Percentiles rank a stretch among this genome's conserved stretches.
Evolutionary conservation across 1,139 yeast genomes (phyloP).

Genomic region (Diutina ranongensis): DNA sequence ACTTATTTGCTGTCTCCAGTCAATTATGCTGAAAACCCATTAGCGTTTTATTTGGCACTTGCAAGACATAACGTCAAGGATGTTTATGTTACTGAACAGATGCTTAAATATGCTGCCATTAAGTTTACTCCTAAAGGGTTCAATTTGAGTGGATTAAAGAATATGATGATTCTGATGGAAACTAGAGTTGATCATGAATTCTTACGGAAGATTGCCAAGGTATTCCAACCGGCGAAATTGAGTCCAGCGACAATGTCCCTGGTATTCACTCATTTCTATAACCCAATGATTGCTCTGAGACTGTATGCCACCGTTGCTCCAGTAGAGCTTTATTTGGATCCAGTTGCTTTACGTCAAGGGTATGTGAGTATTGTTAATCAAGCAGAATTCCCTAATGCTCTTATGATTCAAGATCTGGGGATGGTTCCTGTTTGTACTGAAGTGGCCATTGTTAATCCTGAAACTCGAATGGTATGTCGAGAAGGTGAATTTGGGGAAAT

Average conservation of each 20-base stretch:
- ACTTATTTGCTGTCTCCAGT: constrained; percentile 74
- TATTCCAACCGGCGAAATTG: constrained; percentile 54
- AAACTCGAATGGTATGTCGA: constrained; percentile 64
- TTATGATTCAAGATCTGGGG: constrained; percentile 87
- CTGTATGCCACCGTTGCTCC: constrained; percentile 88
- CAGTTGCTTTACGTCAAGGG: constrained; percentile 82
- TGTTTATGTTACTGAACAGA: constrained; percentile 74
- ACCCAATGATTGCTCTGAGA: constrained; percentile 76
- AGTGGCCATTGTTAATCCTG: constrained; percentile 91
- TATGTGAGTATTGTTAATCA: constrained; percentile 72
- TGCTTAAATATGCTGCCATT: constrained; percentile 65
- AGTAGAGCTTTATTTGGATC: constrained; percentile 76
- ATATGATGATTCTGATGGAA: constrained; percentile 74
- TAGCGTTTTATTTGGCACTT: constrained; percentile 57
- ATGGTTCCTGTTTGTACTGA: constrained; percentile 93
- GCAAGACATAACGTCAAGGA: constrained; percentile 79
- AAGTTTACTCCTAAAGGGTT: constrained; percentile 56
- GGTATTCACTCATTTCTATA: constrained; percentile 68
- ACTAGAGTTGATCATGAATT: constrained; percentile 61
- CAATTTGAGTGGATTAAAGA: constrained; percentile 54
- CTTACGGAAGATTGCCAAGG: constrained; percentile 47
- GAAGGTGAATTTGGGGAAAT: constrained; percentile 97
- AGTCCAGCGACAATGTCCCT: constrained; percentile 64
- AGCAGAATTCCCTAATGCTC: constrained; percentile 50
- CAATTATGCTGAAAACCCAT: constrained; percentile 68